Evolutionary conservation across 2,329 filamentous ascomycete genomes (phyloP), one percentile per base, ranked within the genome.

Genomic region (Neurospora crassa): DNA sequence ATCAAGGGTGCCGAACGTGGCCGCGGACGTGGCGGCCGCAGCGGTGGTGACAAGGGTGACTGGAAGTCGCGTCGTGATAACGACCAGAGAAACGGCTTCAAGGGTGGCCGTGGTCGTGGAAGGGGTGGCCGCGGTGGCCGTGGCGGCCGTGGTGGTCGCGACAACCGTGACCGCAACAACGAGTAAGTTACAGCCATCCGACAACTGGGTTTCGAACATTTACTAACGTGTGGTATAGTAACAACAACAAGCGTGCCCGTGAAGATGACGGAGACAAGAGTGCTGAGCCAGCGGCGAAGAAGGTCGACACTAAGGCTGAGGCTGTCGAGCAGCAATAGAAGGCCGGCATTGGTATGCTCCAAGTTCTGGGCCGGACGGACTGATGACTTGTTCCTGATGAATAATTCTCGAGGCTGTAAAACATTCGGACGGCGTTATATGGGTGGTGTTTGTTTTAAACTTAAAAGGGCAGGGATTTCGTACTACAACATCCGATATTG

Each of bases 21-120:
- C 40, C 81, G 83, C n/a, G 80, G 82, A 68, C 77, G 75, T 63
- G 73, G 76, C 20, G 70, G 80, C 45, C 78, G 80, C 67, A 78
- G 79, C 29, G 80, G 80, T 59, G 77, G 79, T 69, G 78, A 78
- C 71, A 69, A 80, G 79, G 70, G 80, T 75, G 86, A 90, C 80
- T 91, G 89, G 88, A 90, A 89, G 82, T 85, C 86, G 80, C 85
- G 89, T 75, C 85, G 88, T 29, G 87, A 90, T 8, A 79, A 89
- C 63, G 88, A 90, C 76, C 87, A 87, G 78, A 87, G 86, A 80
- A 84, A 84, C 75, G 89, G 88, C 29, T 88, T 88, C 81, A 83
- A 83, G 71, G 84, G 72, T 43, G 79, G 78, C 2, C 79, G 82
- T 42, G 81, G 84, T 20, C 79, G 83, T 42, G 83, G 84, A 40